A percentile compares a stretch with the other conserved stretches of the same genome.
phyloP scores from a whole-genome alignment of 2,329 filamentous ascomycete genomes.

The Neonectria hederae region DNA sequence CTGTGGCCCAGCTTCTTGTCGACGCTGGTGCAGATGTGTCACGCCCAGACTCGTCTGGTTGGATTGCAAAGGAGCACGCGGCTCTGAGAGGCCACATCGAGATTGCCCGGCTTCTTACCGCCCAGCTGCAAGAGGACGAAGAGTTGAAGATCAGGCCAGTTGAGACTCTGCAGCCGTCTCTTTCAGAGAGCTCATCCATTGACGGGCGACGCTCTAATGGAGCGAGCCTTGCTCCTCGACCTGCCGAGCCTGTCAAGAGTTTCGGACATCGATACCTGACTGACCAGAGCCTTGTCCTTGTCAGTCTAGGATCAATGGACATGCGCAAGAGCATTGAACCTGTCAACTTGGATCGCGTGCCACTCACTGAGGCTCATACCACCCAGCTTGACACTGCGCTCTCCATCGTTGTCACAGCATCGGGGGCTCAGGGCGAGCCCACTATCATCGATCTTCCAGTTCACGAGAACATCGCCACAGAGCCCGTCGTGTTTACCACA shows the following conservation, averaged over 20 bases:
- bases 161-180: constrained; percentile 35
- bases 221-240: constrained; percentile 57
- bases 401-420: constrained; percentile 89
- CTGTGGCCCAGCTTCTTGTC: constrained; percentile 79
- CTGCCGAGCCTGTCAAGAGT: constrained; percentile 85
- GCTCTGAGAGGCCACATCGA: constrained; percentile 87
- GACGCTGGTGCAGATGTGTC: constrained; percentile 80
- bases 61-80: constrained; percentile 94
- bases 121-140: constrained; percentile 53
- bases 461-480: constrained; percentile 91
- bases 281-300: constrained; percentile 86
- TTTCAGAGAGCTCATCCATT: constrained; percentile 65
- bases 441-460: constrained; percentile 92
- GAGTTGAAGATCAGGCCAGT: constrained; percentile 33
- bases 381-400: constrained; percentile 95
- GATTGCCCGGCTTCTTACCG: constrained; percentile 76
- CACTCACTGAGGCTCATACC: constrained; percentile 85
- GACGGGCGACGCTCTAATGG: constrained; percentile 67
- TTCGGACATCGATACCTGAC: constrained; percentile 96
- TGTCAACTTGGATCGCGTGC: constrained; percentile 88
- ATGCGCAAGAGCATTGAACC: constrained; percentile 82
- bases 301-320: constrained; percentile 95
- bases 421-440: constrained; percentile 84
- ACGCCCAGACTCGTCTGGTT: constrained; percentile 84
- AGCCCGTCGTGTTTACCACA: constrained; percentile 90